These are phyloP conservation scores for Omphalotus olearius DNA, from an alignment of 1,284 basidiomycete genomes.

Conservation along the genomic window DNA sequence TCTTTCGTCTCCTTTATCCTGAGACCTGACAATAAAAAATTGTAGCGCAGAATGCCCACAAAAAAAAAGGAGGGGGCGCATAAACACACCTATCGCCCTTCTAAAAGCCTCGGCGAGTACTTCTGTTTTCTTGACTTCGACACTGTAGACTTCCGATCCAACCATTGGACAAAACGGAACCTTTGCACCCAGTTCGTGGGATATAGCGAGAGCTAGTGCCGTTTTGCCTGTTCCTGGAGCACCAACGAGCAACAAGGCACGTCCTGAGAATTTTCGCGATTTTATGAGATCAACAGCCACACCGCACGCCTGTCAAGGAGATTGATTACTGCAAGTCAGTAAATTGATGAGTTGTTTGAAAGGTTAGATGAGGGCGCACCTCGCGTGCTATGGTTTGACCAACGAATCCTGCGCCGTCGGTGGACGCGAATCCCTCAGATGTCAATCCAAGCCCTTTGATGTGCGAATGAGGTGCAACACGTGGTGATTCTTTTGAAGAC, in stretches of 20 bases:
- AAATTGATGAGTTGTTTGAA: slow-evolving; percentile 8
- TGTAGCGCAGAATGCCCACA: too few relatives aligned
- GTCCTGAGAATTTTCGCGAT: slow-evolving; percentile 85
- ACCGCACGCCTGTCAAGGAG: slow-evolving; percentile 73
- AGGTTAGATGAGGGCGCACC: slow-evolving; percentile 40
- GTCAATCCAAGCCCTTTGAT: slow-evolving; percentile 94
- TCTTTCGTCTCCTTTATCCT: slow-evolving; percentile 99
- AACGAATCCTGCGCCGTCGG: slow-evolving; percentile 83
- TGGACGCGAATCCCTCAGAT: slow-evolving; percentile 76
- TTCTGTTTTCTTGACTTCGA: slow-evolving; percentile 99
- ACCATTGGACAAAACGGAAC: slow-evolving; percentile 99
- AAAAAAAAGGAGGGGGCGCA: too few relatives aligned
- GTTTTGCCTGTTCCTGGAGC: slow-evolving; percentile 95
- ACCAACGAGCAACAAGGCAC: slow-evolving; percentile 84
- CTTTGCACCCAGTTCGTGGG: slow-evolving; percentile 91
- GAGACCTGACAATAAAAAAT: slow-evolving; percentile 37
- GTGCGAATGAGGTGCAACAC: slow-evolving; percentile 90
- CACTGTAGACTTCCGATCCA: slow-evolving; percentile 94
- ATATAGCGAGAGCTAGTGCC: slow-evolving; percentile 88
- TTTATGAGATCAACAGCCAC: slow-evolving; percentile 90
- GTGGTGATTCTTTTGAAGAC: slow-evolving; percentile 55
- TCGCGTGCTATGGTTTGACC: slow-evolving; percentile 92
- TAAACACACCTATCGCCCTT: slow-evolving; percentile 70
- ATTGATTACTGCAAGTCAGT: slow-evolving; percentile 2
- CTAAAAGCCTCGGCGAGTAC: slow-evolving; percentile 96